Evolutionary conservation across 805 yeast species (phyloP), one percentile per base, ranked within the genome.

Genomic region (Cyberlindnera suaveolens): DNA sequence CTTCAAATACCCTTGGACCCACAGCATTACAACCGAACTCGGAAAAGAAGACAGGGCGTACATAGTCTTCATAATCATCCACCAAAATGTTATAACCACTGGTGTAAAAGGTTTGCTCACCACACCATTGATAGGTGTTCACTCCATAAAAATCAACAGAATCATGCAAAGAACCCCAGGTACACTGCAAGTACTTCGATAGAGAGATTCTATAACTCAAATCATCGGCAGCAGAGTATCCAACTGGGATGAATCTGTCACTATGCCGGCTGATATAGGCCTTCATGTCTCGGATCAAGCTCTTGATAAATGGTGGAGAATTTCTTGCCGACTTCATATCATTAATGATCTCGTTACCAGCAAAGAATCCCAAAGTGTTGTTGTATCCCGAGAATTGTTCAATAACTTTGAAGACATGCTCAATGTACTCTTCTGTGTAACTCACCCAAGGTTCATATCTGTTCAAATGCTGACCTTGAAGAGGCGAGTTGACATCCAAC

Each of bases 61-160:
- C 61, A 58, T 75, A 87, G 31, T 75, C 74, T 18, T 65, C 58
- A 58, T 88, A 90, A 47, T 86, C 95, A 29, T 71, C 70, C 8
- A 85, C 85, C 29, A 91, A 74, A n/a, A 66, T 56, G 47, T 75
- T 71, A 53, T 81, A 84, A 0, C 96, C 97, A 53, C 95, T 83
- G 2, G 86, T 71, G 46, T 78, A 67, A 60, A 88, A 80, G 0
- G 93, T 84, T 61, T 88, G 96, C 38, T 78, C 75, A 3, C 98
- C 98, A 70, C 98, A 93, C 98, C 98, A 91, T 49, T 89, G 86
- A 64, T 93, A 93, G 39, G 95, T 87, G 67, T 93, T 91, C 56
- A 91, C 79, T 20, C 97, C 99, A 64, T 85, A 89, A 69, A 91
- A 88, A 58, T 91, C 98, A 15, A 83, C 80, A 2, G 80, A 63